phyloP scores from a whole-genome alignment of 2,329 filamentous ascomycete species.

The Cryphonectria nitschkei region DNA sequence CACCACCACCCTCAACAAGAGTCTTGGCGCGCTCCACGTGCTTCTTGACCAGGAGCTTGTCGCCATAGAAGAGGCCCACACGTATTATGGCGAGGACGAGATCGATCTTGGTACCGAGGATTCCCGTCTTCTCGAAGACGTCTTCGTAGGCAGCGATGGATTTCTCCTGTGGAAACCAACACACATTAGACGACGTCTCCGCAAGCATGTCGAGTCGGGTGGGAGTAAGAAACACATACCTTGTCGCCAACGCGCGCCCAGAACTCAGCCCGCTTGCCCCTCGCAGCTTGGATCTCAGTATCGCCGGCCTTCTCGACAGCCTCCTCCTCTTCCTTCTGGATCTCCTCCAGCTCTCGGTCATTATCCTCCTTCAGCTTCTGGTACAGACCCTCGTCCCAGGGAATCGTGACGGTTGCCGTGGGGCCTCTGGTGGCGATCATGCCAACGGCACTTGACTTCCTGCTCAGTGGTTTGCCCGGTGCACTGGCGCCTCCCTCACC shows the following conservation, averaged over 20 bases:
- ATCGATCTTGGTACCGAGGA: constrained; percentile 96
- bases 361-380: constrained; percentile 76
- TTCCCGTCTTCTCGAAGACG: constrained; percentile 95
- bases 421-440: constrained; percentile 75
- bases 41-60: constrained; percentile 91
- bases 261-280: constrained; percentile 94
- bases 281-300: constrained; percentile 89
- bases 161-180: constrained; percentile 69
- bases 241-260: constrained; percentile 96
- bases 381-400: constrained; percentile 92
- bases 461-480: constrained; percentile 61
- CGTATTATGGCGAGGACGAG: constrained; percentile 95
- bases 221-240: constrained; percentile 52
- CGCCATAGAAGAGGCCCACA: constrained; percentile 93
- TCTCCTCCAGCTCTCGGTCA: constrained; percentile 73
- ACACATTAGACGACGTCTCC: neutral
- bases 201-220: neutral
- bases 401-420: constrained; percentile 67
- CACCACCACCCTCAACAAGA: constrained; percentile 91
- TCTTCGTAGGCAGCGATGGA: constrained; percentile 90
- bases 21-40: constrained; percentile 87
- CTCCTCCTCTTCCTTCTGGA: constrained; percentile 89
- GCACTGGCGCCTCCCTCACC: constrained; percentile 64
- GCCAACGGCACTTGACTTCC: constrained; percentile 72
- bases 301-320: constrained; percentile 95